Evolutionary conservation across 2,329 filamentous ascomycete species (phyloP), one percentile per base, ranked within the genome.

Genomic region (Neodidymelliopsis sp.): DNA sequence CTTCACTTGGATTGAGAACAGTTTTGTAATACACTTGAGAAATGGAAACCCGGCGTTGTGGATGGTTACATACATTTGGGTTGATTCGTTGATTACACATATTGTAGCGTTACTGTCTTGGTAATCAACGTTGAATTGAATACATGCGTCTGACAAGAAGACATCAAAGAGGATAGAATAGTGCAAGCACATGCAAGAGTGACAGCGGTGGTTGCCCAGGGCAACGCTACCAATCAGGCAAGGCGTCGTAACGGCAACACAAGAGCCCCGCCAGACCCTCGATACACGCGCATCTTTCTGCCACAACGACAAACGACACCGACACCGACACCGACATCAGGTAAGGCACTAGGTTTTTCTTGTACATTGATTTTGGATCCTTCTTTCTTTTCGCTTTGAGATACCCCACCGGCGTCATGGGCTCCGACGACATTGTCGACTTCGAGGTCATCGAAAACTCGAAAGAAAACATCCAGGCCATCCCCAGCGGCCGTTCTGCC

Each of bases 381-480:
- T 43, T 55, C 33, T 36, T 53, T 59, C 56, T 59, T 50, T 38
- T 51, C 50, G 56, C 57, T 44, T 62, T 58, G 56, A 66, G 59
- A 67, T 66, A 65, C 64, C 64, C 54, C 42, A 51, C 50, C 52
- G 54, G 52, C 63, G 57, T 63, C 56, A 77, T 77, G 75, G 72
- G 71, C 49, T 75, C 75, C 45, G 73, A 76, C 49, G 78, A 80
- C 60, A 69, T 79, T 18, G 77, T 80, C 63, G 75, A 79, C 76
- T 97, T 99, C 77, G 89, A 96, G 65, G 84, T 97, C 56, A 97
- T 99, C 75, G 94, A 99, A 77, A 85, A 84, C 35, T 92, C 97
- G 65, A 99, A 99, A 76, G 94, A 99, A 77, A 99, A 99, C 75
- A 97, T 99, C 47, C 92, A 97, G 74, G 87, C 91, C 16, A 82